Base-by-base conservation (phyloP, 1,284 basidiomycete species). In the Cronartium quercuum region DNA sequence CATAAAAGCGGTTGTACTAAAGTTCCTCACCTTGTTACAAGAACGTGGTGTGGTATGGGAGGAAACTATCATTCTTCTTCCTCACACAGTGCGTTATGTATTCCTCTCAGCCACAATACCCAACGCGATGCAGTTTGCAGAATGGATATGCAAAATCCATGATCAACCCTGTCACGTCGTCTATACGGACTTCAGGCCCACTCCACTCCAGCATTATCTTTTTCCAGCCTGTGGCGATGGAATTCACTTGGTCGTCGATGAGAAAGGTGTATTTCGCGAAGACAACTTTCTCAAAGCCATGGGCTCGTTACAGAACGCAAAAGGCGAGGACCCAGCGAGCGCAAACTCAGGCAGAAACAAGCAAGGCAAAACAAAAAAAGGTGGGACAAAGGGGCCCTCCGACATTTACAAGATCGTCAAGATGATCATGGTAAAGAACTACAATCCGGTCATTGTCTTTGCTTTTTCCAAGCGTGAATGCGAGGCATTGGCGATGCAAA, bases 101-200 rank as follows among this genome's bases (percentile, higher is more conserved):
- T 98, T 99, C 84, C 88, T 98, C 47, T 99, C 96, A n/a, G 95
- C 96, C 70, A 99, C 96, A 35, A 98, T 99, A 76, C 96, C 96
- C 47, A 98, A 99, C 83, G 94, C 96, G 9, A 96, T 97, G 92
- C 93, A 99, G 82, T 99, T 99, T 79, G 94, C 95, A 51, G 92
- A 97, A 82, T 99, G 96, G 96, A 94, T 98, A 80, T 93, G 91
- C 83, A 90, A 94, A 81, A 94, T 91, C 0, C 96, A 98, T 80
- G 90, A 95, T 74, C 96, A 98, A 81, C 95, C 96, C 0, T 98
- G 96, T 82, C 96, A 99, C 81, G 92, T 99, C 80, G 95, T 99
- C 65, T 99, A 98, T 82, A 99, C 96, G 78, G 93, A 99, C 83
- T 98, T 97, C 85, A 89, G 96, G 58, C 96, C 96, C 0, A 98